Percentiles rank a stretch among this genome's conserved stretches.
Evolutionary conservation across 768 basidiomycete species (phyloP).

Genomic region (Clitopilus passeckerianus): DNA sequence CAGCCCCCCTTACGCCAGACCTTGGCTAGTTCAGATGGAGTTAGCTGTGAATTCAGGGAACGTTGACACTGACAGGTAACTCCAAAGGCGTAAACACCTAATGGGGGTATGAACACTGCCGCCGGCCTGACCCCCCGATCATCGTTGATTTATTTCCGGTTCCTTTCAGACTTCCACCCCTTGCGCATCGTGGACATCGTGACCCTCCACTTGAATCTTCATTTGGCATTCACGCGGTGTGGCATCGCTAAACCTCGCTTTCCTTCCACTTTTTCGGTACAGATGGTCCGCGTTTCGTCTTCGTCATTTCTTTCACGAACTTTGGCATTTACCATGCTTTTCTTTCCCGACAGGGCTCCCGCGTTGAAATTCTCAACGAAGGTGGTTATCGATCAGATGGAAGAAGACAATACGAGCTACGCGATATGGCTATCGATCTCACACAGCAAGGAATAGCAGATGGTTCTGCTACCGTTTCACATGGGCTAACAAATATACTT

Average conservation of each 20-base stretch:
- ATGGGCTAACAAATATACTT: slow-evolving; percentile 87
- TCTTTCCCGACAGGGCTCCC: slow-evolving; percentile 31
- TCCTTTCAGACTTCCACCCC: background rate
- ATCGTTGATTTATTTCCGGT: slow-evolving; percentile 1
- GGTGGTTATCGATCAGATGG: slow-evolving; percentile 91
- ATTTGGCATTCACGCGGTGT: background rate
- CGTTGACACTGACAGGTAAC: background rate
- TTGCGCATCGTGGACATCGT: background rate
- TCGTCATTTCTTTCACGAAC: background rate
- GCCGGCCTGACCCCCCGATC: background rate
- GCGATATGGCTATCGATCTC: slow-evolving; percentile 76
- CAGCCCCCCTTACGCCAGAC: background rate
- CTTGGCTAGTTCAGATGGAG: background rate
- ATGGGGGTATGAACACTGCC: background rate
- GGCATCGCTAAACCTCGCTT: background rate
- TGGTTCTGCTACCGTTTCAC: slow-evolving; percentile 77
- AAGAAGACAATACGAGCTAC: slow-evolving; percentile 86
- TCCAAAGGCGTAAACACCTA: background rate
- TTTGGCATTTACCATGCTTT: background rate
- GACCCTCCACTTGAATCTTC: background rate
- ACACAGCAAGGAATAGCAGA: slow-evolving; percentile 74
- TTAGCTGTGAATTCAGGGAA: background rate
- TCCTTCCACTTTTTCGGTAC: slow-evolving; percentile 1
- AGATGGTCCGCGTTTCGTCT: slow-evolving; percentile 16
- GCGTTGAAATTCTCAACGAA: slow-evolving; percentile 76